These are phyloP conservation scores for Mariannaea sp. DNA, from an alignment of 2,329 filamentous ascomycete genomes.

Conservation along the genomic window DNA sequence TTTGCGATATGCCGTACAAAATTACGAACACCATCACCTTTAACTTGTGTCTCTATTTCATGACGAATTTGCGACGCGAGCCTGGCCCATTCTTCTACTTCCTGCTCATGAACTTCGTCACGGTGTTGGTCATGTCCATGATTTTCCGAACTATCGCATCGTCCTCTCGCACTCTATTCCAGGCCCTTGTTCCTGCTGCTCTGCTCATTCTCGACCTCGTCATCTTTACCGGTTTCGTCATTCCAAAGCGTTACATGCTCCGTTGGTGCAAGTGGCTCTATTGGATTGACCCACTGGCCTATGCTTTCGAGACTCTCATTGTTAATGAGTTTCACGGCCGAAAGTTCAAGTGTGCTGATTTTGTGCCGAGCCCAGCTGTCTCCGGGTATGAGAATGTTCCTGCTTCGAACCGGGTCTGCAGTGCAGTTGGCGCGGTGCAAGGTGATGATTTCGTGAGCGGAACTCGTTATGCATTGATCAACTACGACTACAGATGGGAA, in stretches of 20 bases:
- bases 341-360: slow-evolving; percentile 58
- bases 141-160: slow-evolving; percentile 54
- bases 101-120: slow-evolving; percentile 73
- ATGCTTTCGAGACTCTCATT: slow-evolving; percentile 80
- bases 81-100: slow-evolving; percentile 85
- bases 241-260: slow-evolving; percentile 71
- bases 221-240: slow-evolving; percentile 73
- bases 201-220: slow-evolving; percentile 50
- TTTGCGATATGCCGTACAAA: slow-evolving; percentile 82
- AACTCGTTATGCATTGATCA: slow-evolving; percentile 49
- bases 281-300: slow-evolving; percentile 78
- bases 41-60: slow-evolving; percentile 83
- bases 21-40: slow-evolving; percentile 74
- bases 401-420: slow-evolving; percentile 48
- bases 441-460: slow-evolving; percentile 53
- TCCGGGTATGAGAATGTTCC: slow-evolving; percentile 34
- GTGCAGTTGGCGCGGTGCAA: slow-evolving; percentile 51
- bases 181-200: slow-evolving; percentile 38
- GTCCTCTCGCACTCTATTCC: slow-evolving; percentile 36
- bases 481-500: slow-evolving; percentile 57
- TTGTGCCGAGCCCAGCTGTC: slow-evolving; percentile 46
- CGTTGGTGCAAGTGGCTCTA: slow-evolving; percentile 84
- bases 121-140: slow-evolving; percentile 73
- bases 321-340: slow-evolving; percentile 79
- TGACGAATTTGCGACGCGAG: slow-evolving; percentile 78